A percentile compares a stretch with the other conserved stretches of the same genome.
Conservation (phyloP, 2,329 filamentous ascomycete genomes). For the Xylaria sp. region DNA sequence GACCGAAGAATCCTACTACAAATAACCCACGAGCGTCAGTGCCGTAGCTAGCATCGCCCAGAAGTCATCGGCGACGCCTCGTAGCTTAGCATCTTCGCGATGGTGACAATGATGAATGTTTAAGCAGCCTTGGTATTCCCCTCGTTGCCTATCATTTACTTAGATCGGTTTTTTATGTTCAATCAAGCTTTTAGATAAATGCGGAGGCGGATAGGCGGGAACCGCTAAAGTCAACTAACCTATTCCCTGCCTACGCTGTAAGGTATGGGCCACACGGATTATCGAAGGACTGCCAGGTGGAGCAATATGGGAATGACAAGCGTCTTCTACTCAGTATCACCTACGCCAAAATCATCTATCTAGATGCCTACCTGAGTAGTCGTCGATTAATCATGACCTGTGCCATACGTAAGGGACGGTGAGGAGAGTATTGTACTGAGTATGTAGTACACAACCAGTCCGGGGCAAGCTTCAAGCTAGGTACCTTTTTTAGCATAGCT, state of each 20-base stretch:
- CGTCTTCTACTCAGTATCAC: neutral
- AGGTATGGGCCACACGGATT: neutral
- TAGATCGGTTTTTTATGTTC: neutral
- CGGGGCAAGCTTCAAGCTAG: neutral
- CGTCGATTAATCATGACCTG: neutral
- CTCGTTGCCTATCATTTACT: neutral
- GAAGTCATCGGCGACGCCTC: neutral
- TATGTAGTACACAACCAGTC: neutral
- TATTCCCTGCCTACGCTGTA: neutral
- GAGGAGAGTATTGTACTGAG: neutral
- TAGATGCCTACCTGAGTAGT: too few relatives aligned
- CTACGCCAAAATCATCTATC: too few relatives aligned
- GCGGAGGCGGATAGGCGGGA: conserved; percentile 4
- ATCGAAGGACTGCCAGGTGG: conserved; percentile 1
- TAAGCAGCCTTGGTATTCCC: neutral
- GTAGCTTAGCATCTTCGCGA: neutral
- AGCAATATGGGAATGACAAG: conserved; percentile 5
- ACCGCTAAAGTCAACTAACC: neutral
- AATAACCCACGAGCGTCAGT: neutral
- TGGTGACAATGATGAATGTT: neutral
- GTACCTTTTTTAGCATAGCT: neutral
- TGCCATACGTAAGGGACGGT: neutral
- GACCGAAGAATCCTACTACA: neutral
- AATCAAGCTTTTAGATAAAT: conserved; percentile 19
- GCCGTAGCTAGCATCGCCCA: neutral